Evolutionary conservation across 805 yeast genomes (phyloP).

Genomic region (Metschnikowia cubensis): DNA sequence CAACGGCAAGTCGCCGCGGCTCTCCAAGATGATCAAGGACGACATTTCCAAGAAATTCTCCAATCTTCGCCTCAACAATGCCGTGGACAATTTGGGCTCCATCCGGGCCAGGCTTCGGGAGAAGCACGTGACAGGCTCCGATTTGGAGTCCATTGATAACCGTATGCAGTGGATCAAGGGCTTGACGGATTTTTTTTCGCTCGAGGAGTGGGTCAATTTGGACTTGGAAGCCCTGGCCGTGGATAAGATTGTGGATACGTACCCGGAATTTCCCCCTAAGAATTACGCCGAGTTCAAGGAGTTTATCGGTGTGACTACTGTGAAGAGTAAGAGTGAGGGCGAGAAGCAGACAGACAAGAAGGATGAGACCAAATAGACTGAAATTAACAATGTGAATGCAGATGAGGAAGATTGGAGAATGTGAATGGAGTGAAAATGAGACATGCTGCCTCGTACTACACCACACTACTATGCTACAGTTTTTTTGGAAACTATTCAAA

Average conservation of each 20-base stretch:
- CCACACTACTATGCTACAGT: no score
- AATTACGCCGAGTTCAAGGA: conserved; percentile 17
- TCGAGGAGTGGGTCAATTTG: conserved; percentile 55
- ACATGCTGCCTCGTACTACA: no score
- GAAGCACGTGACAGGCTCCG: conserved; percentile 40
- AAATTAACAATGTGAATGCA: no score
- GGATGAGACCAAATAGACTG: no score
- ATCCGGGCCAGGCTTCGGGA: conserved; percentile 50
- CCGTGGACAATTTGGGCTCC: conserved; percentile 57
- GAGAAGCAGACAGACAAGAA: not conserved
- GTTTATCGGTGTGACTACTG: conserved; percentile 1
- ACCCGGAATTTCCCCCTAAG: conserved; percentile 49
- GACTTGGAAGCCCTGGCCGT: conserved; percentile 25
- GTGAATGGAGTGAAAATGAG: no score
- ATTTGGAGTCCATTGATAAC: conserved; percentile 46
- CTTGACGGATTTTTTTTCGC: conserved; percentile 56
- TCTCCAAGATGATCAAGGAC: conserved; percentile 51
- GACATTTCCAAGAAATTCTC: conserved; percentile 49
- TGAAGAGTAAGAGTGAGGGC: not conserved
- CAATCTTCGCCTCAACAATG: conserved; percentile 48
- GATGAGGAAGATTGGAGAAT: no score
- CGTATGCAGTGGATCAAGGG: conserved; percentile 71
- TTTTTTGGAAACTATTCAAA: no score
- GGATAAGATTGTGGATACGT: conserved; percentile 41
- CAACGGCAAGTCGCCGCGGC: conserved; percentile 76